Evolutionary conservation across 352 stramenopile species (phyloP).

Genomic region (Peronospora destructor): DNA sequence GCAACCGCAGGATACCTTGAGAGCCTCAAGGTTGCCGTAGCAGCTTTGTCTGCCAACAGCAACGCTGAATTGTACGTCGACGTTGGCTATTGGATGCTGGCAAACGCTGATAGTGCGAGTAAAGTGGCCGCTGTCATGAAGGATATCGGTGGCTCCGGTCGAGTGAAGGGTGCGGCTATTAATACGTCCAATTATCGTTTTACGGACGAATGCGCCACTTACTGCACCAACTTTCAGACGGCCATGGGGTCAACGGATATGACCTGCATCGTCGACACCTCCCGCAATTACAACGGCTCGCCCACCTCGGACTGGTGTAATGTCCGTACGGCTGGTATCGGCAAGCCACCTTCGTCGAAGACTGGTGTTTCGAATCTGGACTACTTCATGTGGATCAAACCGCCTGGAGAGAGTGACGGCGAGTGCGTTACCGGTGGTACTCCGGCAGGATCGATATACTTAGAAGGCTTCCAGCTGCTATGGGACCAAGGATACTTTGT

Average conservation of each 20-base stretch:
- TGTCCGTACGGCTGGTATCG: constrained; percentile 34
- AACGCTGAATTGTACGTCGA: constrained; percentile 64
- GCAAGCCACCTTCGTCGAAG: constrained; percentile 35
- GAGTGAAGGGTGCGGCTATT: constrained; percentile 44
- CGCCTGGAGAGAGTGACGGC: constrained; percentile 59
- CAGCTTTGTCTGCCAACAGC: constrained; percentile 36
- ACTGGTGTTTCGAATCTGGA: constrained; percentile 47
- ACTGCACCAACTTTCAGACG: constrained; percentile 37
- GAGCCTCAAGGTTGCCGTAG: constrained; percentile 40
- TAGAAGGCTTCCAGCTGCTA: constrained; percentile 41
- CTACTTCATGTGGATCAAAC: constrained; percentile 74
- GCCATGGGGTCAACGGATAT: constrained; percentile 28
- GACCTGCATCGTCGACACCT: constrained; percentile 57
- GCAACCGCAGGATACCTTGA: constrained; percentile 33
- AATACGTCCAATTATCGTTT: constrained; percentile 71
- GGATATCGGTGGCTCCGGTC: constrained; percentile 17
- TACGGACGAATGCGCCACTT: constrained; percentile 36
- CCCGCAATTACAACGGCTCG: constrained; percentile 28
- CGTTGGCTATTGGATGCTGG: constrained; percentile 51
- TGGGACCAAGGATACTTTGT: constrained; percentile 67
- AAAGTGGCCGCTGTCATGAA: constrained; percentile 29
- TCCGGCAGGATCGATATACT: constrained; percentile 47
- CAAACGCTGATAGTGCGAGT: constrained; percentile 14
- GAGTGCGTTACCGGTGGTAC: constrained; percentile 35
- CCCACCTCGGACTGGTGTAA: constrained; percentile 53